Conservation (phyloP, 1,284 basidiomycete species). For the Moesziomyces sp. region DNA sequence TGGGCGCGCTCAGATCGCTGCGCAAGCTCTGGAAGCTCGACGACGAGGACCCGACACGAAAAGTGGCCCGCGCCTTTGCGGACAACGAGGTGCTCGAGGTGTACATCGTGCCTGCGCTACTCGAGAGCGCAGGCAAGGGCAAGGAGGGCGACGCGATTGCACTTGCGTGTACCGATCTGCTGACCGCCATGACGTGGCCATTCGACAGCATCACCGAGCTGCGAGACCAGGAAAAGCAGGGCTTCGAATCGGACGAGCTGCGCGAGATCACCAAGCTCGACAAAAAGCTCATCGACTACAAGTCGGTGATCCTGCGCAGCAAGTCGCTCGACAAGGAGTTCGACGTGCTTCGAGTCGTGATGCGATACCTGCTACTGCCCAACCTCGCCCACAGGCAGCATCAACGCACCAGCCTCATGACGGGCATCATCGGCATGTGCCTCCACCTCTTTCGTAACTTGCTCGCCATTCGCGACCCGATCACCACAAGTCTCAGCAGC, state of each 20-base stretch:
- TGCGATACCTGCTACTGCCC: slow-evolving; percentile 61
- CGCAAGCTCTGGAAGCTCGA: slow-evolving; percentile 64
- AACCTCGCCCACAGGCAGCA: slow-evolving; percentile 59
- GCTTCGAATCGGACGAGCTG: slow-evolving; percentile 53
- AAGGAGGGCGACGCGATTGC: slow-evolving; percentile 58
- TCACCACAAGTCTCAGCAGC: slow-evolving; percentile 54
- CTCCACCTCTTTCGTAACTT: slow-evolving; percentile 67
- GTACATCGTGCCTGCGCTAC: slow-evolving; percentile 64
- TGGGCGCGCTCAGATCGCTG: slow-evolving; percentile 60
- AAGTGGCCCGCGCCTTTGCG: slow-evolving; percentile 63
- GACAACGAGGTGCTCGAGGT: slow-evolving; percentile 63
- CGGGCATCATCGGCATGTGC: slow-evolving; percentile 63
- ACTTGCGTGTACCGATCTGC: slow-evolving; percentile 64
- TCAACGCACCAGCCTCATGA: slow-evolving; percentile 58
- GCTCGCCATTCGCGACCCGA: slow-evolving; percentile 63
- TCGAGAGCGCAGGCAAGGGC: slow-evolving; percentile 59
- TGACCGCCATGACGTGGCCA: slow-evolving; percentile 67
- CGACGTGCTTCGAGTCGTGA: slow-evolving; percentile 56
- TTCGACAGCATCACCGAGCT: slow-evolving; percentile 62
- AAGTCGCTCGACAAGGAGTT: slow-evolving; percentile 45
- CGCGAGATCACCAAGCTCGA: slow-evolving; percentile 51
- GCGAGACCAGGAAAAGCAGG: slow-evolving; percentile 54
- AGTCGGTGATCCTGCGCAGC: slow-evolving; percentile 59
- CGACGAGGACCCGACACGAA: slow-evolving; percentile 59
- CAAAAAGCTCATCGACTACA: slow-evolving; percentile 60